Base-by-base conservation (phyloP, 2,329 filamentous ascomycete genomes). In the Aspergillus sp. region DNA sequence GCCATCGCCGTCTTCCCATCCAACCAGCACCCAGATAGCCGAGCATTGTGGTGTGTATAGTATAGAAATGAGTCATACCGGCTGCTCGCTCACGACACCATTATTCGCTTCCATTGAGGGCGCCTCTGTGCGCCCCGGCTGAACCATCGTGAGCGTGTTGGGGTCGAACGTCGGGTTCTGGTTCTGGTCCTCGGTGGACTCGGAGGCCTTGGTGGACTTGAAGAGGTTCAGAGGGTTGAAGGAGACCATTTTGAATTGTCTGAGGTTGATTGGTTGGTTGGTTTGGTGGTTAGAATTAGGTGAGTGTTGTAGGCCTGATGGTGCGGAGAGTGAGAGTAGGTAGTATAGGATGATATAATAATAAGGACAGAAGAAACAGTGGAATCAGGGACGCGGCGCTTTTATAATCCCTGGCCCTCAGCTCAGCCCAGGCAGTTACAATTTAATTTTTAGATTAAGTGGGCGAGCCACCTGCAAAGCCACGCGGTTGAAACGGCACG, bases 191-290 rank as follows among this genome's bases (percentile, higher is more conserved):
- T 70, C 23, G 19, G 22, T 19, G 9, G 23, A 46, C 5, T 43
- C 25, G 8, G 11, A 41, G 34, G 48, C 51, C 49, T 69, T 64
- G 45, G 67, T 64, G 59, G 69, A 67, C 55, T 69, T 72, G 68
- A 74, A 72, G 51, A 64, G 66, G 62, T 68, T 68, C 66, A 73
- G 69, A 47, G 64, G 67, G 63, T 64, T 63, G 66, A 72, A 71
- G 38, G 25, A 46, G 52, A 46, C 52, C 66, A 68, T 68, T 52
- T 54, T 66, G 54, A 28, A 28, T 28, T 28, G 25, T 28, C 6
- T 28, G 25, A 28, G 25, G 25, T 4, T 4, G 25, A 31, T 41
- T 47, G 41, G 7, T 31, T 49, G 19, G 9, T 55, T 45, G 7
- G 23, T 41, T 8, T 28, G 19, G 19, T 19, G 19, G 19, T 47